Conservation (phyloP, 106 monocot genomes). For the Agapanthus africanus region DNA sequence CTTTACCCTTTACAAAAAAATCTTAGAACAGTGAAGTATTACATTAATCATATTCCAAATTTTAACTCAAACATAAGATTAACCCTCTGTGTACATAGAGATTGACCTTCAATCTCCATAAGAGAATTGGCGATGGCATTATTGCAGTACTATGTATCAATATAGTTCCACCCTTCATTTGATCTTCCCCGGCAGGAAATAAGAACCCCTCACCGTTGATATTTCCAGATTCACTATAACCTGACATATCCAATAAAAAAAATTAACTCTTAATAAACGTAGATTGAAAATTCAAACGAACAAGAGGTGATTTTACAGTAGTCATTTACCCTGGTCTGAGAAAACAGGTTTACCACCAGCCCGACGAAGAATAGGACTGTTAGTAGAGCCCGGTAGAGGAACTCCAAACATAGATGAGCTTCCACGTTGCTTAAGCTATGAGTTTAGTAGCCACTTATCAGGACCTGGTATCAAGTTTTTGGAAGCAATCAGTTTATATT, state of each 20-base stretch:
- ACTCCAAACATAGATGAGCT: conserved; percentile 59
- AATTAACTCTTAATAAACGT: not conserved
- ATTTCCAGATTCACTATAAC: conserved; percentile 12
- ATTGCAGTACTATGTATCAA: conserved; percentile 27
- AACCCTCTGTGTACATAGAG: not conserved
- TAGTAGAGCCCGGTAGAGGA: conserved; percentile 22
- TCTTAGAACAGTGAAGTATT: not conserved
- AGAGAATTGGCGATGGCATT: conserved; percentile 60
- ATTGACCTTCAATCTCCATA: conserved; percentile 40
- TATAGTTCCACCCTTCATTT: conserved; percentile 47
- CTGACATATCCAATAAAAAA: conserved; percentile 11
- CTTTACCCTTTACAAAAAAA: not conserved
- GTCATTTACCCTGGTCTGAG: conserved; percentile 25
- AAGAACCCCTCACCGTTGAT: conserved; percentile 12
- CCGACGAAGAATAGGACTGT: conserved; percentile 49
- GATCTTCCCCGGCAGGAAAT: conserved; percentile 18
- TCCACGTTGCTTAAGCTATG: too few species aligned
- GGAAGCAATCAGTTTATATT: too few species aligned
- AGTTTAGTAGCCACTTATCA: conserved; percentile 6
- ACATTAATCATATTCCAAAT: conserved; percentile 1
- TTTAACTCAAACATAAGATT: not conserved
- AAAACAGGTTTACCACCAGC: conserved; percentile 41
- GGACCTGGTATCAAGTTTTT: conserved; percentile 5
- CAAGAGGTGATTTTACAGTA: not conserved
- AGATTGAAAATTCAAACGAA: not conserved